Percentiles rank a stretch among this genome's conserved stretches.
phyloP scores from a whole-genome alignment of 164 flowering plant genomes.

The Amborella trichopoda region DNA sequence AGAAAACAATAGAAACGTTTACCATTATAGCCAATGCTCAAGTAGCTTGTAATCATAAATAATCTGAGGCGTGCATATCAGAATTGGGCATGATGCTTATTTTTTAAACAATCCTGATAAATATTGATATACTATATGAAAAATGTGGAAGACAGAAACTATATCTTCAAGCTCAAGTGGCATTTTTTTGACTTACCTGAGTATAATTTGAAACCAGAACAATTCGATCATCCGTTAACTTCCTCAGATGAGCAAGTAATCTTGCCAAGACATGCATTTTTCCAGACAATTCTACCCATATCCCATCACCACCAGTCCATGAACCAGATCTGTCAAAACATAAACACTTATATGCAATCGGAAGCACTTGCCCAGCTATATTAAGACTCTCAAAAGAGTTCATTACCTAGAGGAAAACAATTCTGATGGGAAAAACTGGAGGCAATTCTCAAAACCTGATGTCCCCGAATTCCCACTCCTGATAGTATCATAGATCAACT shows the following conservation, averaged over 20 bases:
- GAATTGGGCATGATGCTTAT: too few relatives aligned
- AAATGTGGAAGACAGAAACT: too few relatives aligned
- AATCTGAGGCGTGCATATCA: too few relatives aligned
- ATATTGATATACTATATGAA: too few relatives aligned
- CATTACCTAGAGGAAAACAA: conserved; percentile 96
- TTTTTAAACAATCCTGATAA: too few relatives aligned
- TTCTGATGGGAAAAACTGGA: conserved; percentile 82
- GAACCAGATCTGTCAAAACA: conserved; percentile 75
- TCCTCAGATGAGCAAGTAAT: conserved; percentile 72
- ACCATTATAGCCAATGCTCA: too few relatives aligned
- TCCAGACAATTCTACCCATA: conserved; percentile 95
- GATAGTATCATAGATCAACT: conserved; percentile 93
- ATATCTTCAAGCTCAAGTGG: background rate
- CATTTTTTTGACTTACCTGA: conserved; percentile 46
- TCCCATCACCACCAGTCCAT: conserved; percentile 95
- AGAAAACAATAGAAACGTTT: too few relatives aligned
- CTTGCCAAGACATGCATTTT: conserved; percentile 97
- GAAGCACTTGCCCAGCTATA: too few relatives aligned
- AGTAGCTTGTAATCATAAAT: too few relatives aligned
- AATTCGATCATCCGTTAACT: conserved; percentile 82
- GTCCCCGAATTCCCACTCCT: conserved; percentile 72
- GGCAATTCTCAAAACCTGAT: conserved; percentile 79
- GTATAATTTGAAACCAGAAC: conserved; percentile 98
- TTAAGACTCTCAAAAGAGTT: too few relatives aligned
- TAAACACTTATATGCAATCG: too few relatives aligned